A percentile compares a stretch with the other conserved stretches of the same genome.
Evolutionary conservation across 1,284 basidiomycete species (phyloP).

Genomic region (Fomitopsis pinicola): DNA sequence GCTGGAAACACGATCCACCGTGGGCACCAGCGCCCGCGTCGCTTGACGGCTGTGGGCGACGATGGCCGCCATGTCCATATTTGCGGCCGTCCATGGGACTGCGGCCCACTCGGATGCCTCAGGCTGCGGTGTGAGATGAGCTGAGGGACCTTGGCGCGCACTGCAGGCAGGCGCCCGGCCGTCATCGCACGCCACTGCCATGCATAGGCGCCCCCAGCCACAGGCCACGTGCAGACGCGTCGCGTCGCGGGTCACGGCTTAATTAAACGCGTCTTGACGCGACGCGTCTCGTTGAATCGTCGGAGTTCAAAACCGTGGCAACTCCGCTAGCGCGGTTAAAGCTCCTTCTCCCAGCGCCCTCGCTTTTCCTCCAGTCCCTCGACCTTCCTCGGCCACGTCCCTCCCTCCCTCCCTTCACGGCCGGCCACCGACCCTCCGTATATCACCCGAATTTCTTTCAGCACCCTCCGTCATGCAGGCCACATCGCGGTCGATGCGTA

Average conservation of each 20-base stretch:
- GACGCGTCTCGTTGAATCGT: constrained; percentile 26
- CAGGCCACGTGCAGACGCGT: constrained; percentile 7
- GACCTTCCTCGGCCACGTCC: constrained; percentile 4
- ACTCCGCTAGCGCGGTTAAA: constrained; percentile 20
- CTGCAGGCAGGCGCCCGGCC: not conserved
- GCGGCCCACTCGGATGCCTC: not conserved
- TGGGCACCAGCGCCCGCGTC: not conserved
- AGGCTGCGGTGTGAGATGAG: not conserved
- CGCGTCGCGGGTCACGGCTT: constrained; percentile 27
- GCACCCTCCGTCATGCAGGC: constrained; percentile 13
- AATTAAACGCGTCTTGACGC: constrained; percentile 4
- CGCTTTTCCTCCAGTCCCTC: constrained; percentile 11
- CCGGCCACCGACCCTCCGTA: not conserved
- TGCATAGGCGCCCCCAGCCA: not conserved
- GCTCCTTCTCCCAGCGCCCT: constrained; percentile 11
- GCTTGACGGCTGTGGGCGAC: not conserved
- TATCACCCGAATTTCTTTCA: not conserved
- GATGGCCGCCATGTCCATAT: not conserved
- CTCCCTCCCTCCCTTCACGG: not conserved
- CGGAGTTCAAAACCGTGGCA: constrained; percentile 29
- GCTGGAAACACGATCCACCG: not conserved
- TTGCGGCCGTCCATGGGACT: not conserved
- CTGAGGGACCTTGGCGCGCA: too few relatives aligned
- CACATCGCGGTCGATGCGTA: constrained; percentile 27
- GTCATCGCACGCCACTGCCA: not conserved